Conservation (phyloP, 345 rosid genomes). For the Nephelium lappaceum region DNA sequence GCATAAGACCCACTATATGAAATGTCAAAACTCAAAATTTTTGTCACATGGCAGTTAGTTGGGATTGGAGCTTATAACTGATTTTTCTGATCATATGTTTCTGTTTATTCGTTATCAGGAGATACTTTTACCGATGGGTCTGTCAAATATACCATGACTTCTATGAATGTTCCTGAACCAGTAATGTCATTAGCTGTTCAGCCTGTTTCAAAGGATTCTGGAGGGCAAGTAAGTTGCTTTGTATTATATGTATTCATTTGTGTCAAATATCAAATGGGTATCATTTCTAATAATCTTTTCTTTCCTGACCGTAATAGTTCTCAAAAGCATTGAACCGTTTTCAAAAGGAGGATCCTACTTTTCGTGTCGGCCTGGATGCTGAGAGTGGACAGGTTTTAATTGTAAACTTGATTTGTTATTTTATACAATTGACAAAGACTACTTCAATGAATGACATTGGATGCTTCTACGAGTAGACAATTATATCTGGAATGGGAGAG, state of each 20-base stretch:
- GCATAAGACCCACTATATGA: not conserved
- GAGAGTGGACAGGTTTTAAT: slow-evolving; percentile 89
- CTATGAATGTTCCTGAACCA: slow-evolving; percentile 99
- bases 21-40: not conserved
- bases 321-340: slow-evolving; percentile 98
- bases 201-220: slow-evolving; percentile 93
- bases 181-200: slow-evolving; percentile 98
- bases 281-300: slow-evolving; percentile 6
- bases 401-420: slow-evolving; percentile 9
- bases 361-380: slow-evolving; percentile 97
- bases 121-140: slow-evolving; percentile 97
- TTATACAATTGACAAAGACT: not conserved
- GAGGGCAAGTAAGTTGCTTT: slow-evolving; percentile 82
- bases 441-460: slow-evolving; percentile 11
- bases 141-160: slow-evolving; percentile 95
- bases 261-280: slow-evolving; percentile 12
- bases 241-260: not conserved
- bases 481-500: slow-evolving; percentile 99
- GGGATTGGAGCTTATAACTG: not conserved
- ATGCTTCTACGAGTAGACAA: slow-evolving; percentile 58
- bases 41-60: not conserved
- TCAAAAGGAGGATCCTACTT: slow-evolving; percentile 96
- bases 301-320: slow-evolving; percentile 51
- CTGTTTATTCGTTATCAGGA: slow-evolving; percentile 44
- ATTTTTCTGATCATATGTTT: not conserved